Conservation (phyloP, 805 yeast genomes). For the Metschnikowia aberdeeniae region DNA sequence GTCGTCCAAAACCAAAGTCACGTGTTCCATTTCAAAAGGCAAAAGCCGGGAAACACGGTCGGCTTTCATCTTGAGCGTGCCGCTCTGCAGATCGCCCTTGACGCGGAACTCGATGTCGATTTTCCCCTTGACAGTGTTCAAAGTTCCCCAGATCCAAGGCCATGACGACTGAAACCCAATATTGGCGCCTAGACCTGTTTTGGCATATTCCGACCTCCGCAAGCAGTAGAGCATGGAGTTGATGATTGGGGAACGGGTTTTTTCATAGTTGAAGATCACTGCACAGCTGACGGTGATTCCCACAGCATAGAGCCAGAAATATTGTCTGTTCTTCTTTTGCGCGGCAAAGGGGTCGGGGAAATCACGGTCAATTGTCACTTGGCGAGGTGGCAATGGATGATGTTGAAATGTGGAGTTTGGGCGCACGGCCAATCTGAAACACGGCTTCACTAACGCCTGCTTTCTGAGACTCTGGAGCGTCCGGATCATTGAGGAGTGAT, state of each 20-base stretch:
- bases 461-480: conserved; percentile 1
- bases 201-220: conserved; percentile 67
- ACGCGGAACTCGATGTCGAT: conserved; percentile 72
- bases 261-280: conserved; percentile 88
- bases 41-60: conserved; percentile 56
- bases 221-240: conserved; percentile 81
- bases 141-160: conserved; percentile 88
- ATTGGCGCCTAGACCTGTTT: conserved; percentile 64
- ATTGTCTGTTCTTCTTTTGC: conserved; percentile 46
- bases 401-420: not conserved
- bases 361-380: conserved; percentile 66
- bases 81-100: conserved; percentile 56
- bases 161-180: conserved; percentile 67
- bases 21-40: conserved; percentile 35
- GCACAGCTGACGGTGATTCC: conserved; percentile 38
- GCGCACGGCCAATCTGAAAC: not conserved
- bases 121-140: conserved; percentile 78
- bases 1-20: conserved; percentile 25
- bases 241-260: conserved; percentile 83
- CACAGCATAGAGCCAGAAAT: conserved; percentile 45
- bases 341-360: conserved; percentile 76
- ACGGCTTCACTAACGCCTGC: not conserved
- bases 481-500: not conserved
- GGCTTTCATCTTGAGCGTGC: conserved; percentile 66
- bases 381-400: conserved; percentile 1